Evolutionary conservation across 805 yeast species (phyloP).

Genomic region (Saccharomycopsis malanga): DNA sequence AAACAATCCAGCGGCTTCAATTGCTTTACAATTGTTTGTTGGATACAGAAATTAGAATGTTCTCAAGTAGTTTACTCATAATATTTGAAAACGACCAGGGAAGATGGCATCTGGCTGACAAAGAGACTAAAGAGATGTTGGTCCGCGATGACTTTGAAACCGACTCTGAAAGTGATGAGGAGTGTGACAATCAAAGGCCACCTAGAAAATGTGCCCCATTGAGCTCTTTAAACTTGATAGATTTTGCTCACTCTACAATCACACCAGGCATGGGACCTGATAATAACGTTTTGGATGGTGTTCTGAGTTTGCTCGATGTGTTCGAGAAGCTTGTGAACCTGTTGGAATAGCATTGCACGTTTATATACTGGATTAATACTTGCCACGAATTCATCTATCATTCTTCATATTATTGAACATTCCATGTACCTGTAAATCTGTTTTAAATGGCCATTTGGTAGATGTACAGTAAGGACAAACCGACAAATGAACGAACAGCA

Average conservation of each 20-base stretch:
- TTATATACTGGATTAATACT: too few species aligned
- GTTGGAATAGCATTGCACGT: too few species aligned
- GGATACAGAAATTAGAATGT: slow-evolving; percentile 54
- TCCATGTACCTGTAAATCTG: too few species aligned
- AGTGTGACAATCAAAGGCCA: slow-evolving; percentile 22
- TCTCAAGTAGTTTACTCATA: slow-evolving; percentile 67
- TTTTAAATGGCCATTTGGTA: too few species aligned
- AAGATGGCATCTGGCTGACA: slow-evolving; percentile 39
- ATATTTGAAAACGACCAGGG: slow-evolving; percentile 60
- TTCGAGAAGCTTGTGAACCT: slow-evolving; percentile 30
- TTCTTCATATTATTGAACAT: too few species aligned
- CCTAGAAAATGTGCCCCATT: slow-evolving; percentile 25
- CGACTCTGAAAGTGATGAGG: slow-evolving; percentile 29
- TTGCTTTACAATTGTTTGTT: slow-evolving; percentile 58
- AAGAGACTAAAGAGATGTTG: slow-evolving; percentile 35
- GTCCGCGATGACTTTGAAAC: slow-evolving; percentile 32
- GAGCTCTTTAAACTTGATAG: slow-evolving; percentile 64
- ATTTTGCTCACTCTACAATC: slow-evolving; percentile 80
- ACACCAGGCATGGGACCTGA: slow-evolving; percentile 63
- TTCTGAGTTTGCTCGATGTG: slow-evolving; percentile 49
- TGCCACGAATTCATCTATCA: too few species aligned
- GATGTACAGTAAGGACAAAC: too few species aligned
- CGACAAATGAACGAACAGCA: too few species aligned
- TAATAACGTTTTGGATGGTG: slow-evolving; percentile 61
- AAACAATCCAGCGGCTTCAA: slow-evolving; percentile 54